These are phyloP conservation scores for Podila verticillata DNA, from an alignment of 192 early-diverging fungal genomes.

Conservation along the genomic window DNA sequence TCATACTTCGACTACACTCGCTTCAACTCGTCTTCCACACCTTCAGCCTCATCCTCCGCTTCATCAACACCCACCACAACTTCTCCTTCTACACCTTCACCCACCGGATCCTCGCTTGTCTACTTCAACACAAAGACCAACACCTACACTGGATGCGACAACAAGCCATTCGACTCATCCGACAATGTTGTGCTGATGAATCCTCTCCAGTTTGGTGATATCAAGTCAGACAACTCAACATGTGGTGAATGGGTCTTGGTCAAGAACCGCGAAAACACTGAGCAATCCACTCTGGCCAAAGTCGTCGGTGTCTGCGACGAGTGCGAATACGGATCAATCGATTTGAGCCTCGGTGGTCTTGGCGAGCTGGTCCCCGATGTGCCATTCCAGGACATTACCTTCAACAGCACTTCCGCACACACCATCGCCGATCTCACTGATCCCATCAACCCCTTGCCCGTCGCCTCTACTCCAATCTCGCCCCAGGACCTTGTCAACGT, in stretches of 20 bases:
- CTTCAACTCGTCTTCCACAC: conserved; percentile 7
- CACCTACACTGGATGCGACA: conserved; percentile 37
- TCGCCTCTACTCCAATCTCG: conserved; percentile 13
- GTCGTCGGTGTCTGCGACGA: conserved; percentile 45
- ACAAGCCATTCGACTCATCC: conserved; percentile 15
- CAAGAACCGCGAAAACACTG: conserved; percentile 36
- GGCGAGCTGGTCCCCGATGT: conserved; percentile 20
- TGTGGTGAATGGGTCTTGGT: conserved; percentile 45
- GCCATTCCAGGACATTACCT: conserved; percentile 17
- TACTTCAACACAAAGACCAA: conserved; percentile 21
- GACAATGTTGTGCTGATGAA: conserved; percentile 46
- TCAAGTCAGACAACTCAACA: conserved; percentile 21
- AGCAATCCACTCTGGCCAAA: conserved; percentile 13
- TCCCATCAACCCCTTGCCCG: background rate
- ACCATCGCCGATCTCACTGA: conserved; percentile 22
- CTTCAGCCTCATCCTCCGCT: conserved; percentile 7
- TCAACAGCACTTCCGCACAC: conserved; percentile 6
- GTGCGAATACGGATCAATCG: conserved; percentile 33
- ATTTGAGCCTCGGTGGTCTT: conserved; percentile 14
- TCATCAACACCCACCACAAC: background rate
- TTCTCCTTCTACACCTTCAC: background rate
- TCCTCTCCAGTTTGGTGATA: conserved; percentile 36
- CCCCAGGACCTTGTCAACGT: conserved; percentile 30
- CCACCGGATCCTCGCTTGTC: conserved; percentile 17
- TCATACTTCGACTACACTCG: conserved; percentile 25